A percentile compares a stretch with the other conserved stretches of the same genome.
phyloP scores from a whole-genome alignment of 805 yeast species.

The Myxozyma neotropica region DNA sequence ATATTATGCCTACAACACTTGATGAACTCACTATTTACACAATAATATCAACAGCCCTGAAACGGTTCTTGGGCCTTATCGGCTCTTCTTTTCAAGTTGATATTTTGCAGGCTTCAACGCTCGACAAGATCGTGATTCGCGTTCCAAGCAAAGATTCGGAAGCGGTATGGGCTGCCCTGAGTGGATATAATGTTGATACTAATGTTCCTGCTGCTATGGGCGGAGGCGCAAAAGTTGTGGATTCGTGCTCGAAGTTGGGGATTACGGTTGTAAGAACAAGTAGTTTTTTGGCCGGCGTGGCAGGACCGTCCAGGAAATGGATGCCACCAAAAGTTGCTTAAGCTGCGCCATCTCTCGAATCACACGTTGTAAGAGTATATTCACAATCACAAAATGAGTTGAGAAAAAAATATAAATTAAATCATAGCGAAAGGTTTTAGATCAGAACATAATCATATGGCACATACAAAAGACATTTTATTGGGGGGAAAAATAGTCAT shows the following conservation, averaged over 20 bases:
- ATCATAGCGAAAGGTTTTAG: no score
- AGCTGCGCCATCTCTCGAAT: no score
- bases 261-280: slow-evolving; percentile 10
- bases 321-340: slow-evolving; percentile 1
- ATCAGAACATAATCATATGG: no score
- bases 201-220: background rate
- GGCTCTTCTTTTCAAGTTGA: slow-evolving; percentile 23
- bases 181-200: slow-evolving; percentile 13
- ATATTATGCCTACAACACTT: background rate
- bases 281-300: slow-evolving; percentile 10
- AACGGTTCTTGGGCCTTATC: slow-evolving; percentile 20
- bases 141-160: slow-evolving; percentile 11
- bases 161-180: slow-evolving; percentile 22
- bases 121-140: slow-evolving; percentile 13
- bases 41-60: slow-evolving; percentile 10
- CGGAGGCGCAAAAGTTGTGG: slow-evolving; percentile 3
- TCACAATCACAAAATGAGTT: background rate
- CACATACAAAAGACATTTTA: background rate
- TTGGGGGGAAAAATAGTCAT: background rate
- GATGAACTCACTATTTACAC: slow-evolving; percentile 22
- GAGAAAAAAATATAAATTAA: background rate
- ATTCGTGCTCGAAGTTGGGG: slow-evolving; percentile 12
- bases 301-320: slow-evolving; percentile 25
- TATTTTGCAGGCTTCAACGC: slow-evolving; percentile 4
- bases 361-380: background rate